phyloP scores from a whole-genome alignment of 129 eudicot species.

The carrot (Daucus carota) region DH1_v3.0 NC_030385.2:46939001-46939500 shows the following conservation, averaged over 20 bases:
- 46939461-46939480: slow-evolving; percentile 24
- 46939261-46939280: slow-evolving; percentile 84
- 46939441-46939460: slow-evolving; percentile 51
- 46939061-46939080: background rate
- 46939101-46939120: slow-evolving; percentile 73
- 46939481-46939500: slow-evolving; percentile 22
- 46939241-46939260: slow-evolving; percentile 97
- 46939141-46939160: slow-evolving; percentile 82
- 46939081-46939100: slow-evolving; percentile 11
- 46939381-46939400: slow-evolving; percentile 79
- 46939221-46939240: slow-evolving; percentile 91
- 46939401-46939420: slow-evolving; percentile 66
- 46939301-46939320: slow-evolving; percentile 97
- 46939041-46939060: background rate
- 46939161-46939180: slow-evolving; percentile 95
- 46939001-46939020: background rate
- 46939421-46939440: slow-evolving; percentile 74
- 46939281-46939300: slow-evolving; percentile 91
- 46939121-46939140: slow-evolving; percentile 87
- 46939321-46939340: slow-evolving; percentile 98
- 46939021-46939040: background rate
- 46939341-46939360: slow-evolving; percentile 92
- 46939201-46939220: slow-evolving; percentile 85
- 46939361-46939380: slow-evolving; percentile 96
- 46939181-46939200: slow-evolving; percentile 98